Percentiles rank a stretch among this genome's conserved stretches.
These are phyloP conservation scores for Thoreauomyces humboldtii DNA, from an alignment of 192 early-diverging fungal genomes.

Conservation along the genomic window DNA sequence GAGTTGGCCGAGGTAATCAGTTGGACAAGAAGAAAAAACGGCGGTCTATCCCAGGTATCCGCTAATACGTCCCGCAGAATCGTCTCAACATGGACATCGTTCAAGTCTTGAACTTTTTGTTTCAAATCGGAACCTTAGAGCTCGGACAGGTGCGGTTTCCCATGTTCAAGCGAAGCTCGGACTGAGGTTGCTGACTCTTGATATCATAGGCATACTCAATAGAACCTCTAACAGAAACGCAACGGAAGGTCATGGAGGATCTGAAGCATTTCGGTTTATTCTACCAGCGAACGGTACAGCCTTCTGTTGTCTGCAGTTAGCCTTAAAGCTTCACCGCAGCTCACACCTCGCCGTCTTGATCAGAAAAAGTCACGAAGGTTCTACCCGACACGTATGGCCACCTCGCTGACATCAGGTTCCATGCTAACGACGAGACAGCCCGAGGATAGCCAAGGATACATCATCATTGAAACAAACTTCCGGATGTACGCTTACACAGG, in stretches of 20 bases:
- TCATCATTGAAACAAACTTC: conserved; percentile 95
- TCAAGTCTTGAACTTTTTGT: conserved; percentile 90
- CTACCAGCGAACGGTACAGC: conserved; percentile 73
- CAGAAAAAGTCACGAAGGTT: conserved; percentile 65
- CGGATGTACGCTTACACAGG: conserved; percentile 91
- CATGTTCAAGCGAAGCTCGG: background rate
- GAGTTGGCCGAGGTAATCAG: conserved; percentile 75
- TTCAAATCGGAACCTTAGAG: conserved; percentile 89
- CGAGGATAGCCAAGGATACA: conserved; percentile 64
- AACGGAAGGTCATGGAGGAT: conserved; percentile 83
- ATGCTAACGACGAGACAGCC: conserved; percentile 43
- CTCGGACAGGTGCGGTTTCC: conserved; percentile 62
- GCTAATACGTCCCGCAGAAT: too few relatives aligned
- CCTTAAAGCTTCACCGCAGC: background rate
- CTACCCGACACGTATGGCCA: conserved; percentile 90
- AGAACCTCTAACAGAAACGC: conserved; percentile 80
- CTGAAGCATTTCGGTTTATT: conserved; percentile 85
- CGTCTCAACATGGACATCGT: conserved; percentile 79
- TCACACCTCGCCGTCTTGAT: too few relatives aligned
- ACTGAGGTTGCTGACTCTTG: background rate
- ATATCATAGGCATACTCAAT: conserved; percentile 70
- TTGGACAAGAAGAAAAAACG: too few relatives aligned
- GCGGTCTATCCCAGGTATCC: too few relatives aligned
- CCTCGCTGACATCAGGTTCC: conserved; percentile 82
- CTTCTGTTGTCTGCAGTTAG: too few relatives aligned